These are phyloP conservation scores for Gyrodon lividus DNA, from an alignment of 768 basidiomycete genomes.

Conservation along the genomic window DNA sequence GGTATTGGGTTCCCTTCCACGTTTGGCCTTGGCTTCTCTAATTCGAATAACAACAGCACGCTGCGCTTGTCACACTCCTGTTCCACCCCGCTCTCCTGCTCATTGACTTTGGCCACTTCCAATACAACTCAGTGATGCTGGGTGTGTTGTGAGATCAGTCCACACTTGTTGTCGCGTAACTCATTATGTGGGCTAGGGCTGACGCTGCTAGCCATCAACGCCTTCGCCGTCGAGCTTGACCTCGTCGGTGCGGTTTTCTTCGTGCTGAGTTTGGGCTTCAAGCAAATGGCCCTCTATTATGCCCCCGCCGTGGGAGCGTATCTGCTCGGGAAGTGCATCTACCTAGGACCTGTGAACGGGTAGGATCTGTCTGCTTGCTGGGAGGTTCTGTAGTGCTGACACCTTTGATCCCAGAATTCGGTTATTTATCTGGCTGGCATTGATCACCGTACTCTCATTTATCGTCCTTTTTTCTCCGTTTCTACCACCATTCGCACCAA, in stretches of 20 bases:
- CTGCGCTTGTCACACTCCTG: conserved; percentile 68
- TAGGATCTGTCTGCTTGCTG: conserved; percentile 33
- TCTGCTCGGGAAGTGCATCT: conserved; percentile 85
- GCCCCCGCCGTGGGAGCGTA: conserved; percentile 91
- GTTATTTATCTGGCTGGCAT: conserved; percentile 66
- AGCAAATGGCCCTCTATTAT: conserved; percentile 96
- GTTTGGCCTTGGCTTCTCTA: neutral
- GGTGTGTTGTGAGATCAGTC: conserved; percentile 43
- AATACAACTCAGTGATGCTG: conserved; percentile 94
- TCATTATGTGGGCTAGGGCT: conserved; percentile 46
- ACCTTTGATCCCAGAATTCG: conserved; percentile 29
- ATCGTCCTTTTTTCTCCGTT: conserved; percentile 75
- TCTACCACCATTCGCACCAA: conserved; percentile 62
- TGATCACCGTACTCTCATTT: conserved; percentile 63
- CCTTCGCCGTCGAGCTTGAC: conserved; percentile 69
- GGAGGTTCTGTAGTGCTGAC: conserved; percentile 4
- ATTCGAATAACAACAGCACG: conserved; percentile 29
- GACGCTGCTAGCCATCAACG: conserved; percentile 64
- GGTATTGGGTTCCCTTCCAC: conserved; percentile 40
- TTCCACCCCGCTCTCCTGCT: conserved; percentile 83
- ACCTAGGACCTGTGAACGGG: conserved; percentile 72
- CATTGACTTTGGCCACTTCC: conserved; percentile 92
- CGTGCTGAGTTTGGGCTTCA: conserved; percentile 84
- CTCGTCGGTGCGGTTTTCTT: conserved; percentile 76
- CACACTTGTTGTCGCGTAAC: neutral